Conservation (phyloP, 352 stramenopile genomes). For the Globisporangium ultimum region DNA sequence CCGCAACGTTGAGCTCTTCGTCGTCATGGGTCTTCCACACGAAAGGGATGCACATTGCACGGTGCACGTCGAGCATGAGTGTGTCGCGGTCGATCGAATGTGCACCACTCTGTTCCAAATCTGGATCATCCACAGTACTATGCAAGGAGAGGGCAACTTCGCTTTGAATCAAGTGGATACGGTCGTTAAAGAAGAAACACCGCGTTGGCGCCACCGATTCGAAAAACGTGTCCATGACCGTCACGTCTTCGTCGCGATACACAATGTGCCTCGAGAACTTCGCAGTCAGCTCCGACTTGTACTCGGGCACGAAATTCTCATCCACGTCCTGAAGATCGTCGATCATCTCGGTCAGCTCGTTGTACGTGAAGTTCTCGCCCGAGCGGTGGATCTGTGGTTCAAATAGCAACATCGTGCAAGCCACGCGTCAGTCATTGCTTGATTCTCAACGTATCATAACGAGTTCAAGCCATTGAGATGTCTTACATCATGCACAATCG, state of each 20-base stretch:
- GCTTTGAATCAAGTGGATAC: constrained; percentile 68
- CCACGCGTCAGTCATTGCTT: neutral
- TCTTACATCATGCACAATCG: constrained; percentile 66
- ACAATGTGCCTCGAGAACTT: constrained; percentile 60
- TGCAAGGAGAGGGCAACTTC: constrained; percentile 40
- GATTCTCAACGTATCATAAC: neutral
- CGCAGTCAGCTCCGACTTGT: constrained; percentile 49
- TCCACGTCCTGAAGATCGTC: constrained; percentile 55
- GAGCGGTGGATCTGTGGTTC: constrained; percentile 59
- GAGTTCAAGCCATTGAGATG: too few relatives aligned
- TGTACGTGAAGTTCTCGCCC: constrained; percentile 72
- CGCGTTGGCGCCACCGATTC: constrained; percentile 30
- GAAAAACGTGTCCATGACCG: constrained; percentile 61
- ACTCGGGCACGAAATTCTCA: constrained; percentile 43
- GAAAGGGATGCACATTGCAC: constrained; percentile 48
- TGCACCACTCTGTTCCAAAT: too few relatives aligned
- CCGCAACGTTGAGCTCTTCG: constrained; percentile 21
- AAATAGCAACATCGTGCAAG: constrained; percentile 1
- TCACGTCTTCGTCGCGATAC: constrained; percentile 45
- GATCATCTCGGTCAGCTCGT: constrained; percentile 58
- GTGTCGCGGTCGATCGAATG: constrained; percentile 31
- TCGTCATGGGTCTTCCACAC: neutral
- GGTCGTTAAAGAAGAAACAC: constrained; percentile 73
- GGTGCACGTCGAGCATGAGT: constrained; percentile 67
- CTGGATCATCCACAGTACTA: neutral